Percentiles rank a stretch among this genome's conserved stretches.
Conservation (phyloP, 2,329 filamentous ascomycete species). For the Parastagonospora nodorum region DNA sequence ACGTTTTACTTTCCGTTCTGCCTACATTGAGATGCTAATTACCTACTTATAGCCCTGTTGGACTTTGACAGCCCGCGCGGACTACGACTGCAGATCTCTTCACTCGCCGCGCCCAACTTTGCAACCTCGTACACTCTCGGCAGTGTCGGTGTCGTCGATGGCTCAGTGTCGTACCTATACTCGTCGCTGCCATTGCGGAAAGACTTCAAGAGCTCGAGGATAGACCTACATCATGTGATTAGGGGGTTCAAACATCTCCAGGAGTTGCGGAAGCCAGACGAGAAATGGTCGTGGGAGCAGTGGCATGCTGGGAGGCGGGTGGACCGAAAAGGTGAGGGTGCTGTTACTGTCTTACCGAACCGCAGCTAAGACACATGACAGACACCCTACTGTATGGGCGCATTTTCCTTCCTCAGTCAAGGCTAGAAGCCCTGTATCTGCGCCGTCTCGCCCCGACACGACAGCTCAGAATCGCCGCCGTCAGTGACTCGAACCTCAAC, state of each 20-base stretch:
- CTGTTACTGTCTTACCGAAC: conserved; percentile 4
- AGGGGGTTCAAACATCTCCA: conserved; percentile 81
- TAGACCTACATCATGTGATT: conserved; percentile 78
- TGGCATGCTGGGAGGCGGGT: conserved; percentile 58
- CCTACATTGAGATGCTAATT: conserved; percentile 13
- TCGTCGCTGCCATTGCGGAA: conserved; percentile 78
- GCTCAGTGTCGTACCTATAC: conserved; percentile 96
- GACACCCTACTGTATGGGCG: conserved; percentile 75
- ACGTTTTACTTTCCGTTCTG: conserved; percentile 32
- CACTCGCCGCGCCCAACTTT: conserved; percentile 89
- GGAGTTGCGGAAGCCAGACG: conserved; percentile 62
- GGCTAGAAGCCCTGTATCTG: conserved; percentile 84
- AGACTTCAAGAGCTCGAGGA: conserved; percentile 70
- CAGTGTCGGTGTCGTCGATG: conserved; percentile 88
- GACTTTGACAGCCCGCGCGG: conserved; percentile 87
- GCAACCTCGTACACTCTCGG: conserved; percentile 92
- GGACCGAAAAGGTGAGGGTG: conserved; percentile 52
- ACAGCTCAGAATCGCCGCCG: conserved; percentile 79
- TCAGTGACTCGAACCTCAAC: conserved; percentile 71
- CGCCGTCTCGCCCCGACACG: conserved; percentile 76
- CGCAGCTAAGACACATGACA: conserved; percentile 32
- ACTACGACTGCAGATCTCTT: conserved; percentile 83
- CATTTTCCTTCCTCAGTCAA: conserved; percentile 81
- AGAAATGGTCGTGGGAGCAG: conserved; percentile 58
- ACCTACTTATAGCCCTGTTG: conserved; percentile 67